Base-by-base conservation (phyloP, 2,329 filamentous ascomycete species). In the Neoascochyta sp. region DNA sequence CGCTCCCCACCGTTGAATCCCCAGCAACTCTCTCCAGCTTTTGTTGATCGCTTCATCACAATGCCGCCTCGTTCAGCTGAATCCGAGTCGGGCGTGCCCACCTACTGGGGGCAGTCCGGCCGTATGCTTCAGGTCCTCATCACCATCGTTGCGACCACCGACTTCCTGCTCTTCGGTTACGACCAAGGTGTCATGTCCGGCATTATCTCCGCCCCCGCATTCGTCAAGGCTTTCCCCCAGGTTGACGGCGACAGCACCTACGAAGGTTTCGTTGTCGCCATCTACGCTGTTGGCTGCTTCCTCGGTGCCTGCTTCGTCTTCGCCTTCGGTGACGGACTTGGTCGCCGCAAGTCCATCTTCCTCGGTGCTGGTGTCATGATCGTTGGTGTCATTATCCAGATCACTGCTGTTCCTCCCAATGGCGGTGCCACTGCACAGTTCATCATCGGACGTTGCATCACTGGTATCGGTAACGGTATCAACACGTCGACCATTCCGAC, bases 401-500 rank as follows among this genome's bases (percentile, higher is more conserved):
- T 64, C 11, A 41, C 52, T 5, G 38, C 54, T 17, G 45, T 59
- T 11, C 51, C 50, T 16, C 36, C 42, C 3, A 48, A 47, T 9
- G 23, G 43, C n/a, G 50, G 47, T 22, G 48, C 53, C n/a, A 62
- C 64, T 6, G 63, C 69, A 6, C 70, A 74, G 33, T 71, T 74
- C 52, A 70, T 74, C 31, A 52, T 73, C 28, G 71, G 71, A 17
- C 67, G 71, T 36, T 64, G 66, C 23, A 64, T 74, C 25, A 74
- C 71, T 15, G 71, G 71, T 36, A 50, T 74, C 16, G 71, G 71
- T 2, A 74, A 74, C 41, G 71, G 71, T 23, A 73, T 74, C 57
- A 74, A 74, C 52, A 74, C 70, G 4, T 69, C 67, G 1, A 73
- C 70, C 3, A 72, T 73, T 15, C 71, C 71, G 4, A 70, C 68